Conservation (phyloP, 441 rosid species). For the Populus hybrid region DNA sequence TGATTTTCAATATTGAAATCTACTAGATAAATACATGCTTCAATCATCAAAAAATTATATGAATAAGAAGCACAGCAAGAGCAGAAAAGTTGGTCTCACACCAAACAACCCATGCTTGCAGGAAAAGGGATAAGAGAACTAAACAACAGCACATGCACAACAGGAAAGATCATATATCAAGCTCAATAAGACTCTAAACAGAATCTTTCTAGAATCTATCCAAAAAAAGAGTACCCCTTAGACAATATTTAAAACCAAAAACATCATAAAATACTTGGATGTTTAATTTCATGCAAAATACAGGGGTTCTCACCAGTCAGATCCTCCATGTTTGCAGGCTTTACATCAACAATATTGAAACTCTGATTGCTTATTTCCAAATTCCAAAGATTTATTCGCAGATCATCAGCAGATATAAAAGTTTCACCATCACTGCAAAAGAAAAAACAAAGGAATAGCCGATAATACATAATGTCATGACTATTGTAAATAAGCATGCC, state of each 20-base stretch:
- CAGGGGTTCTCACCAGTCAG: constrained; percentile 56
- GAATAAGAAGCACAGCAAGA: neutral
- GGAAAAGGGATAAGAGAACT: neutral
- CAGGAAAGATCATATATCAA: neutral
- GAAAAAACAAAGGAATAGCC: constrained; percentile 1
- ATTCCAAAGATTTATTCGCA: constrained; percentile 93
- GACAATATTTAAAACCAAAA: neutral
- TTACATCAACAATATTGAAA: too few species aligned
- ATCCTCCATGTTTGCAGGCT: constrained; percentile 93
- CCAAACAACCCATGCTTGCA: neutral
- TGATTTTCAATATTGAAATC: neutral
- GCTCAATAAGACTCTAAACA: neutral
- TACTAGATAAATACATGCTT: neutral
- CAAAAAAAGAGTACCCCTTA: neutral
- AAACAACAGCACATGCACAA: neutral
- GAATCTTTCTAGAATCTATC: neutral
- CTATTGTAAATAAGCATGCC: neutral
- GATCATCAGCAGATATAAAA: constrained; percentile 87
- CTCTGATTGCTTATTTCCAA: constrained; percentile 86
- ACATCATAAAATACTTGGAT: neutral
- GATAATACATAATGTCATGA: neutral
- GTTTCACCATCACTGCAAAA: constrained; percentile 78
- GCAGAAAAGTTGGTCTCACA: neutral
- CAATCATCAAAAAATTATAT: neutral
- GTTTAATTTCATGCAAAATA: neutral